Evolutionary conservation across 2,329 filamentous ascomycete genomes (phyloP).

Genomic region (Phialophora macrospora): DNA sequence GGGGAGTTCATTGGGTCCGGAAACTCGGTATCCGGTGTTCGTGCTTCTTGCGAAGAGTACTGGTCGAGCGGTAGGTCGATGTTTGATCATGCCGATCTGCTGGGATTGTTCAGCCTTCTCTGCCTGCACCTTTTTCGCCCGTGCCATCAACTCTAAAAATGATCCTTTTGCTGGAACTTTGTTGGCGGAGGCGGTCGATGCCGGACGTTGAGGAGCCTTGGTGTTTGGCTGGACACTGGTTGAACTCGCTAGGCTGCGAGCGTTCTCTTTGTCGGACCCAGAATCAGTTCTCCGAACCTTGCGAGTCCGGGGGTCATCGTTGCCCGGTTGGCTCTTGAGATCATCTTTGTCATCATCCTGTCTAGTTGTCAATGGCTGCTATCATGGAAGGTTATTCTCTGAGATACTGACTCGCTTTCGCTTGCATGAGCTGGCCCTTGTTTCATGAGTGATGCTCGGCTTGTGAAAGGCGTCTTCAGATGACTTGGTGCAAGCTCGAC

Average conservation of each 20-base stretch:
- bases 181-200: neutral
- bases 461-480: neutral
- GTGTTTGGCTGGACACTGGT: neutral
- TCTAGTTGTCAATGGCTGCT: constrained; percentile 5
- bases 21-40: neutral
- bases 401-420: constrained; percentile 17
- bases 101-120: neutral
- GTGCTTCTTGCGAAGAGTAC: neutral
- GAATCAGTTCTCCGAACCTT: neutral
- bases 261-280: constrained; percentile 2
- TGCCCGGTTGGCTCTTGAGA: neutral
- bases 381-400: neutral
- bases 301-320: neutral
- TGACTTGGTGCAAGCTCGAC: constrained; percentile 3
- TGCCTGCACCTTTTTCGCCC: neutral
- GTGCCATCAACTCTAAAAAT: neutral
- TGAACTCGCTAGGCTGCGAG: neutral
- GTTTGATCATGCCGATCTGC: neutral
- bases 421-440: constrained; percentile 1
- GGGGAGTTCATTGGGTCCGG: neutral
- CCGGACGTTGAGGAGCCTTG: neutral
- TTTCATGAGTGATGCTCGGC: neutral
- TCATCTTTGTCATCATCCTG: constrained; percentile 9
- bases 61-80: neutral
- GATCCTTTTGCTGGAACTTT: neutral